phyloP scores from a whole-genome alignment of 345 rosid species.

The Gossypium bickii region DNA sequence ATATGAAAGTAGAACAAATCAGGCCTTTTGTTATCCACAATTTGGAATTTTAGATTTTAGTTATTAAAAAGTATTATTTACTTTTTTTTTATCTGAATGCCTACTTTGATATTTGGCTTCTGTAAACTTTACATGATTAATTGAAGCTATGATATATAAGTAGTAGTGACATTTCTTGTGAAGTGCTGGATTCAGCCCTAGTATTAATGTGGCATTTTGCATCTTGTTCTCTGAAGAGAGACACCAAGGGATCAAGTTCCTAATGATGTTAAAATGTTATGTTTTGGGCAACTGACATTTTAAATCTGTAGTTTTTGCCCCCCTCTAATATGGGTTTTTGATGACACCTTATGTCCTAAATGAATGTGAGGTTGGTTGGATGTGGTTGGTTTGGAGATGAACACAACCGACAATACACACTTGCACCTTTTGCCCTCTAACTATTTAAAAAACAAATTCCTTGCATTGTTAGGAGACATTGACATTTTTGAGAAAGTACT shows the following conservation, averaged over 20 bases:
- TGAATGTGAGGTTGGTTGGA: not conserved
- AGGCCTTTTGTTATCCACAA: not conserved
- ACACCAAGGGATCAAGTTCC: not conserved
- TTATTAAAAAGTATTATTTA: not conserved
- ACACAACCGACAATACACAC: not conserved
- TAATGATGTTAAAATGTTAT: not conserved
- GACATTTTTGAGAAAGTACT: not conserved
- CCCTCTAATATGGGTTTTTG: not conserved
- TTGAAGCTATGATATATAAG: not conserved
- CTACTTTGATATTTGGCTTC: not conserved
- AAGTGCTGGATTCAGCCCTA: not conserved
- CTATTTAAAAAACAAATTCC: not conserved
- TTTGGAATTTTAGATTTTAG: not conserved
- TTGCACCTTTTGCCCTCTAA: not conserved
- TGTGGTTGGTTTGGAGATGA: not conserved
- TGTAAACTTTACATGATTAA: not conserved
- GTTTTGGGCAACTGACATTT: not conserved
- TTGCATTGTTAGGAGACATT: not conserved
- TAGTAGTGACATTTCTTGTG: not conserved
- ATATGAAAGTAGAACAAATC: not conserved
- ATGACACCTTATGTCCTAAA: not conserved
- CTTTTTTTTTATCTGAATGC: not conserved
- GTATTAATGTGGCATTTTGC: not conserved
- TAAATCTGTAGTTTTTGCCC: not conserved
- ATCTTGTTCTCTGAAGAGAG: not conserved